Evolutionary conservation across 768 basidiomycete genomes (phyloP), one percentile per base, ranked within the genome.

Genomic region (Cystofilobasidium macerans): DNA sequence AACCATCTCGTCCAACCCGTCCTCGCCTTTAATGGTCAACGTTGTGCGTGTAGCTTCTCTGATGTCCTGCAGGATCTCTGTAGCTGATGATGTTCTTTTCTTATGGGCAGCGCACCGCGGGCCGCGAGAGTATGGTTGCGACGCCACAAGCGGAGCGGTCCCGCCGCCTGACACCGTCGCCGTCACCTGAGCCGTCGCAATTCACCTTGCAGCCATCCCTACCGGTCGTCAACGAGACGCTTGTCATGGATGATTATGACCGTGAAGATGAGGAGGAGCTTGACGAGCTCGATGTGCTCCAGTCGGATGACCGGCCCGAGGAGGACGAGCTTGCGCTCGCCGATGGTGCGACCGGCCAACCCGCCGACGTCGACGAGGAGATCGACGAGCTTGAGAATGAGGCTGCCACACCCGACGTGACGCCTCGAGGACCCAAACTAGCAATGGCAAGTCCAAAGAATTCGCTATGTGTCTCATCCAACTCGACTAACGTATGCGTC

Each of bases 21-120:
- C 42, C 20, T 22, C 35, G 18, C 32, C 42, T 14, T 42, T 3
- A 42, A 60, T 60, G 58, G 58, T 43, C 58, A 60, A 60, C 38
- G 58, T 60, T 24, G 58, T 60, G 40, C 24, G 58, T 60, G 36
- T 57, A 2, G 38, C 7, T 2, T 26, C 58, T 35, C 32, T 53
- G 48, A 45, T 20, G 11, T 20, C 38, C 38, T n/a, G n/a, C n/a
- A n/a, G n/a, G n/a, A 40, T 40, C 38, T 40, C 9, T 40, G 38
- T 40, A 9, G 38, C 38, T 8, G 13, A 12, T 11, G 22, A n/a
- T 6, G 24, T 6, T 3, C 28, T 32, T 30, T 7, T 4, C 9
- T 16, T n/a, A 3, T 30, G 4, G 7, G 28, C 51, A 54, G 51
- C 28, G 11, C 30, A 16, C 28, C 32, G 5, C 51, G 28, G 51